A percentile compares a stretch with the other conserved stretches of the same genome.
phyloP scores from a whole-genome alignment of 139 green algal species.

The Chlorella sp. region DNA sequence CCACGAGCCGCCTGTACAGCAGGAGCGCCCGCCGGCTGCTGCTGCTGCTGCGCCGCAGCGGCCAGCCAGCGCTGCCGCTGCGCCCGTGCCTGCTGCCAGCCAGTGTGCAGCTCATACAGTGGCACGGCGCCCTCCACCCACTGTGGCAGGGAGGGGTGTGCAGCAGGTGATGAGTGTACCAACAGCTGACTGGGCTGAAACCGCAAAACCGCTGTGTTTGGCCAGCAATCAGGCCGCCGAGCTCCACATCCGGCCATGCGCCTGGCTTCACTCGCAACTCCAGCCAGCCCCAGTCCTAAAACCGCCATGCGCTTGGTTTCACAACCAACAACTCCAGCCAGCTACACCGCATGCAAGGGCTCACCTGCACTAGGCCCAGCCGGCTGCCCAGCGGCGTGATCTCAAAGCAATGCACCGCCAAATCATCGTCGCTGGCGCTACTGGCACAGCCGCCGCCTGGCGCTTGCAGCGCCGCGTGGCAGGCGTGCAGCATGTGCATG shows the following conservation, averaged over 20 bases:
- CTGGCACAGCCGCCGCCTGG: neutral
- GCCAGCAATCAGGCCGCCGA: too few species aligned
- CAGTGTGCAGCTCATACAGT: conserved; percentile 78
- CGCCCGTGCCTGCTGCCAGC: conserved; percentile 70
- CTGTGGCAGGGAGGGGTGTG: neutral
- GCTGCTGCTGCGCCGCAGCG: conserved; percentile 39
- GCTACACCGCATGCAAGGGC: neutral
- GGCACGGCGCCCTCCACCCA: conserved; percentile 84
- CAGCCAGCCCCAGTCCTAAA: too few species aligned
- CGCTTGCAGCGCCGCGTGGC: conserved; percentile 58
- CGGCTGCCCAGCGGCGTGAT: conserved; percentile 80
- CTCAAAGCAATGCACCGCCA: conserved; percentile 53
- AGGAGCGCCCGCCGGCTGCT: conserved; percentile 36
- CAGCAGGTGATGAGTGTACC: neutral
- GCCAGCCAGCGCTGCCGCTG: conserved; percentile 59
- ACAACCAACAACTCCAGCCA: too few species aligned
- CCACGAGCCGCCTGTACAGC: conserved; percentile 23
- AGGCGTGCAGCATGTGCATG: conserved; percentile 74
- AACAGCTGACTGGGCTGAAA: too few species aligned
- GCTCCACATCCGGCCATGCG: too few species aligned
- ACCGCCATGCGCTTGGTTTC: too few species aligned
- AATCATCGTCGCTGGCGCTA: neutral
- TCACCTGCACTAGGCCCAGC: conserved; percentile 77
- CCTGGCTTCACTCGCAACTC: too few species aligned
- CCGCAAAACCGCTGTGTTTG: too few species aligned